A percentile compares a stretch with the other conserved stretches of the same genome.
These are phyloP conservation scores for Panicum hallii DNA, from an alignment of 202 grass and related monocot species.

Conservation along the genomic window DNA sequence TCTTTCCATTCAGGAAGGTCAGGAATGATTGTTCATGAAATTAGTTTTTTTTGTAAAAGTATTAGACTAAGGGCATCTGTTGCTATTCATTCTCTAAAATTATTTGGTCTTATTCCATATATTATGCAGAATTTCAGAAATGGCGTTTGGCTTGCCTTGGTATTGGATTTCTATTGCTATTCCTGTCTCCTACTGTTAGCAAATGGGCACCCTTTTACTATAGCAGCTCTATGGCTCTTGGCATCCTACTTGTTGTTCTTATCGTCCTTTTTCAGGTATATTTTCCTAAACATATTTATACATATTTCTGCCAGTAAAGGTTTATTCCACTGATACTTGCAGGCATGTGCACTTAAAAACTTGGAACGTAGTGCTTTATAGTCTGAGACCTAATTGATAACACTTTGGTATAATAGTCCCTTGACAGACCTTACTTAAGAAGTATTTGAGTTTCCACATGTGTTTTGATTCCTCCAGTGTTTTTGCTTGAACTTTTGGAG, in stretches of 20 bases:
- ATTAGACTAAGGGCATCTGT: slow-evolving; percentile 30
- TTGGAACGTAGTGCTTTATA: slow-evolving; percentile 9
- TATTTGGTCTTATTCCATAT: slow-evolving; percentile 27
- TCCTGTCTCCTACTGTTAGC: slow-evolving; percentile 80
- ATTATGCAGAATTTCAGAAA: slow-evolving; percentile 79
- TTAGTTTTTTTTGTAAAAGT: not conserved
- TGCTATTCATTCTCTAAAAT: slow-evolving; percentile 27
- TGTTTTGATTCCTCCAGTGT: not conserved
- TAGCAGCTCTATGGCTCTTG: slow-evolving; percentile 94
- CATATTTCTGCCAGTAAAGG: slow-evolving; percentile 16
- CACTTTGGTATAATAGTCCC: not conserved
- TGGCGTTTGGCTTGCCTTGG: slow-evolving; percentile 88
- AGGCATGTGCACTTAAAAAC: not conserved
- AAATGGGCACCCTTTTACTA: slow-evolving; percentile 96
- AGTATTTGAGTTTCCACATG: not conserved
- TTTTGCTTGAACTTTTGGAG: not conserved
- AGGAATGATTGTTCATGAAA: slow-evolving; percentile 34
- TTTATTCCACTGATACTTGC: not conserved
- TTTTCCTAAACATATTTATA: slow-evolving; percentile 22
- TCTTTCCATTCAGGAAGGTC: slow-evolving; percentile 85
- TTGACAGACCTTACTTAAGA: not conserved
- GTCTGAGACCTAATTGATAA: not conserved
- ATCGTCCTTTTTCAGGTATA: slow-evolving; percentile 93
- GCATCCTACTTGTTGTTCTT: slow-evolving; percentile 83
- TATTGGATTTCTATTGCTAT: slow-evolving; percentile 78